Base-by-base conservation (phyloP, 352 stramenopile genomes). In the Phytophthora quininea region DNA sequence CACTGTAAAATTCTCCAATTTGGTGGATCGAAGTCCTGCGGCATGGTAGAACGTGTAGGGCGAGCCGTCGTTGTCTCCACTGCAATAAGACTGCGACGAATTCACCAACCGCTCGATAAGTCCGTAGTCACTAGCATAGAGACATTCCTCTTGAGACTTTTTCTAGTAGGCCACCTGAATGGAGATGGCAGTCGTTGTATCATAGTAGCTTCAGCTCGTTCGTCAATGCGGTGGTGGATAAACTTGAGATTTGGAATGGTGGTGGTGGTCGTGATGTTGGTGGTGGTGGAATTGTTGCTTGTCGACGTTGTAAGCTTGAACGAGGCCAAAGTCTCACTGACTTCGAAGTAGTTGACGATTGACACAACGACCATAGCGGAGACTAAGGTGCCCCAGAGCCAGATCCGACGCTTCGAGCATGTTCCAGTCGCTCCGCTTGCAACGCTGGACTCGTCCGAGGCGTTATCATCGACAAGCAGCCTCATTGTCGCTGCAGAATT, bases 101-200 rank as follows among this genome's bases (percentile, higher is more conserved):
- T 66, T 74, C 7, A 4, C n/a, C 29, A 77, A 43, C 1, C 61
- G 60, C 38, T 69, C 46, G 8, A 77, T 11, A 10, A 77, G 27
- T 48, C 69, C 69, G 50, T 77, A 77, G 57, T 74, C 69, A 27
- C 29, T 58, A 1, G n/a, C 19, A 45, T 64, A 66, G 11, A 62
- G 29, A 51, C 69, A 77, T 12, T 67, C 62, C 2, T 43, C 12
- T 56, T 67, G 19, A 53, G 70, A 3, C 46, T 59, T 32, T 64
- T 68, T 11, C 12, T 52, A 40, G 47, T 37, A 19, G 53, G n/a
- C 65, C 53, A 73, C 48, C 58, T 27, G 32, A 54, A 29, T 19
- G 52, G 48, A 31, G 49, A 52, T 24, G 56, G 43, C 47, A 6
- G 31, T 19, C 6, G 43, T 56, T 11, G 19, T 24, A 24, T 24